Evolutionary conservation across 2,329 filamentous ascomycete genomes (phyloP), one percentile per base, ranked within the genome.

Genomic region (Myriangium duriaei): DNA sequence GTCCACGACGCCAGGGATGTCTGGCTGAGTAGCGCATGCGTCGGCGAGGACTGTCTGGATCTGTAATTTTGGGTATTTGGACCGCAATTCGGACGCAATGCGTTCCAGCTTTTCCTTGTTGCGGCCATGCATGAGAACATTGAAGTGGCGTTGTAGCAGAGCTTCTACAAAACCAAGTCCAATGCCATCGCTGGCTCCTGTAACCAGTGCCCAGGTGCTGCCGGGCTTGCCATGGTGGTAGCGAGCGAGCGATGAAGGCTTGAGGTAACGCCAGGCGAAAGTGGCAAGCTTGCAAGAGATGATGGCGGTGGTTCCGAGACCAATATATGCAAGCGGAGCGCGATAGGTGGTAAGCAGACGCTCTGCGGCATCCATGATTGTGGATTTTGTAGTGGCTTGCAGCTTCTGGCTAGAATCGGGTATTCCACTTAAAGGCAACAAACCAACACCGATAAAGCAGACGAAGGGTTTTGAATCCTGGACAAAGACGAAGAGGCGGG

Each of bases 41-140:
- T 74, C 68, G 10, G 63, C 61, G 12, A 69, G 49, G 30, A 70
- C 50, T 30, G 54, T 51, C 17, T 57, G 54, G 37, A 68, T 61
- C 16, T 55, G 50, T 11, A 55, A 49, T 1, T 45, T 24, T 1
- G 70, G 68, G 40, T 62, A 64, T 6, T 54, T 42, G 1, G 47
- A n/a, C 1, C 50, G 43, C 1, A 76, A 59, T 16, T 61, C 51
- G 1, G 49, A 37, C n/a, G 56, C 50, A n/a, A 69, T 54, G 1
- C 39, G 39, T 2, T 59, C 48, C 3, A 76, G 59, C 46, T 74
- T 75, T 3, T 53, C 43, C 2, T 47, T 44, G 42, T 71, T 71
- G 24, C 70, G 65, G n/a, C 72, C 71, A 43, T 76, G 72, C 6
- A 76, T 49, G 11, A 75, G 57, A 21, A 77, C 59, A 46, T 72